These are phyloP conservation scores for Trichoderma reesei DNA, from an alignment of 495 filamentous ascomycete species.

Conservation along the genomic window DNA sequence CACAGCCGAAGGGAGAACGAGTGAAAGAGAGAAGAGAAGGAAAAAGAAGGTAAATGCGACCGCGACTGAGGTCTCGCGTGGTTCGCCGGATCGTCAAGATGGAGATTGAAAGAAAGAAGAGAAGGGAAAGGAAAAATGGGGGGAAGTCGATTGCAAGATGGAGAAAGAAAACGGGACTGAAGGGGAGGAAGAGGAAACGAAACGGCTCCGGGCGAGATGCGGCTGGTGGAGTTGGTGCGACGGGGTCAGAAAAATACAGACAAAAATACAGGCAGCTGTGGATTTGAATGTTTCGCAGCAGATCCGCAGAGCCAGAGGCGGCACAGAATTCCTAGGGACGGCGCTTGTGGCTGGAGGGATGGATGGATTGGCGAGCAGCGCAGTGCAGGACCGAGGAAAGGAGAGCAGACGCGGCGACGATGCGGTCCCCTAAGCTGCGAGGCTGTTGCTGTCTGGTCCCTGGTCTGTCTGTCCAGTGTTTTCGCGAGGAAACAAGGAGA, in stretches of 20 bases:
- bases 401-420: background rate
- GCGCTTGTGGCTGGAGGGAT: background rate
- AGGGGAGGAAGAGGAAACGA: background rate
- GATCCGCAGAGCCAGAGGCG: background rate
- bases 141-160: background rate
- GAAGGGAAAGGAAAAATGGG: background rate
- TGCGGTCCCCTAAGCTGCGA: no score
- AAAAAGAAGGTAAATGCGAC: slow-evolving; percentile 14
- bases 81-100: background rate
- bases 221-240: slow-evolving; percentile 6
- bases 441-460: no score
- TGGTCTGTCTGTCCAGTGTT: no score
- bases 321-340: background rate
- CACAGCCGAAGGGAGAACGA: slow-evolving; percentile 10
- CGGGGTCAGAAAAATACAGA: slow-evolving; percentile 4
- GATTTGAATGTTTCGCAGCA: background rate
- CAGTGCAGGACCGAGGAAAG: background rate
- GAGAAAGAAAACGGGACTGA: slow-evolving; percentile 6
- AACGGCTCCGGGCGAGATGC: background rate
- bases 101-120: slow-evolving; percentile 1
- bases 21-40: slow-evolving; percentile 14
- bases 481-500: background rate
- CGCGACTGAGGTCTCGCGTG: slow-evolving; percentile 14
- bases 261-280: background rate
- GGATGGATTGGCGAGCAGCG: background rate